Evolutionary conservation across 2,329 filamentous ascomycete species (phyloP), one percentile per base, ranked within the genome.

Genomic region (Blumeriella jaapii): DNA sequence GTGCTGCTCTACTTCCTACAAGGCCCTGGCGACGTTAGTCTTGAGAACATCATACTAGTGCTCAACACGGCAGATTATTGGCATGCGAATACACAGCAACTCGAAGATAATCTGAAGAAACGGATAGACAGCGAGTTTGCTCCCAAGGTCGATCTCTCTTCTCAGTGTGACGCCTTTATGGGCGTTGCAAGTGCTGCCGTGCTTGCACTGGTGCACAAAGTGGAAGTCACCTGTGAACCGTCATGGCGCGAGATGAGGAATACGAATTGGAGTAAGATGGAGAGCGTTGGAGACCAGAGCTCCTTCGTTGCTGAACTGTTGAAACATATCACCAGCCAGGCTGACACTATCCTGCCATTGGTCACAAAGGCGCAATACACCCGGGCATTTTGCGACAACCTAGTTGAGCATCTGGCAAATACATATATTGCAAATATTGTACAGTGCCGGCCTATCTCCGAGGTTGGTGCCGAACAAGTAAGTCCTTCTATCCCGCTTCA

Each of bases 61-160:
- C 67, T 98, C 30, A 98, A 98, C 55, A 96, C 91, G 1, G 89
- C 91, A 1, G 91, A 98, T 54, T 98, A 96, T 58, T 98, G 91
- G 72, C 89, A 95, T 54, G 76, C 75, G 16, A 96, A 93, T 18
- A 91, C 86, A 31, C 86, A 78, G 30, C 89, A 96, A 55, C 68
- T 98, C 1, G 89, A 96, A 56, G 87, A 96, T 51, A 94, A 83
- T 58, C 87, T 98, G 59, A 89, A 85, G 60, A 80, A 82, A 50
- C 76, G 86, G 7, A 86, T 98, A 44, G 91, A 96, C 45, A 67
- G 73, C 29, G 82, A 86, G 2, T 65, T 93, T 22, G 74, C 74
- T 11, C 62, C 74, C 18, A 77, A 74, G 43, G 81, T 98, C 5
- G 89, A 96, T 56, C 63, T 98, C 13, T 87, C 93, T 35, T 89